A percentile compares a stretch with the other conserved stretches of the same genome.
Conservation (phyloP, 352 stramenopile species). For the Phytophthora aleatoria region DNA sequence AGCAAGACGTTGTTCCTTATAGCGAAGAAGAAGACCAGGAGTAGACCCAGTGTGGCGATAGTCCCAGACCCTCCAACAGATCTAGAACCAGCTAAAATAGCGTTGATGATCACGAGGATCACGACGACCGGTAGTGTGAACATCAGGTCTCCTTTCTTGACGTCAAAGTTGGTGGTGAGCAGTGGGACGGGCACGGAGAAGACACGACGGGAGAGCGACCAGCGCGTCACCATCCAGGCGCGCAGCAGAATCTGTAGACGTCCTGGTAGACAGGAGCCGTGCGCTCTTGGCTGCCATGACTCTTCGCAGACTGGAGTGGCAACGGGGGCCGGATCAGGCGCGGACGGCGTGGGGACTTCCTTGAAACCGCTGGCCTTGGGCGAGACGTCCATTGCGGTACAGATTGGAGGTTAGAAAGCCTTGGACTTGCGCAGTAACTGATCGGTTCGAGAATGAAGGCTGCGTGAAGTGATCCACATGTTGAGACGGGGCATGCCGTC, state of each 20-base stretch:
- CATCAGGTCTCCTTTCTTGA: slow-evolving; percentile 44
- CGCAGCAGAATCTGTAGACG: slow-evolving; percentile 19
- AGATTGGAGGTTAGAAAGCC: neutral
- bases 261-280: slow-evolving; percentile 2
- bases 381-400: slow-evolving; percentile 3
- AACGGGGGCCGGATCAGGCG: neutral
- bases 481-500: neutral
- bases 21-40: too few species aligned
- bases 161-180: slow-evolving; percentile 32
- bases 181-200: slow-evolving; percentile 31
- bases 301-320: neutral
- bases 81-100: neutral
- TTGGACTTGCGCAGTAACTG: neutral
- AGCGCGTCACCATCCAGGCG: slow-evolving; percentile 29
- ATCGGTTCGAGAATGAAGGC: neutral
- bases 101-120: slow-evolving; percentile 23
- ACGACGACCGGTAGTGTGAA: slow-evolving; percentile 26
- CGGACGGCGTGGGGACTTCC: slow-evolving; percentile 5
- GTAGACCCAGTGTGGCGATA: too few species aligned
- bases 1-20: too few species aligned
- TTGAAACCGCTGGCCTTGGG: slow-evolving; percentile 12
- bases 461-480: neutral
- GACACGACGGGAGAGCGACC: slow-evolving; percentile 19
- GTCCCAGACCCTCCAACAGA: too few species aligned
- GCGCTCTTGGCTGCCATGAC: slow-evolving; percentile 5